Base-by-base conservation (phyloP, 805 yeast genomes). In the Metschnikowia colocasiae region DNA sequence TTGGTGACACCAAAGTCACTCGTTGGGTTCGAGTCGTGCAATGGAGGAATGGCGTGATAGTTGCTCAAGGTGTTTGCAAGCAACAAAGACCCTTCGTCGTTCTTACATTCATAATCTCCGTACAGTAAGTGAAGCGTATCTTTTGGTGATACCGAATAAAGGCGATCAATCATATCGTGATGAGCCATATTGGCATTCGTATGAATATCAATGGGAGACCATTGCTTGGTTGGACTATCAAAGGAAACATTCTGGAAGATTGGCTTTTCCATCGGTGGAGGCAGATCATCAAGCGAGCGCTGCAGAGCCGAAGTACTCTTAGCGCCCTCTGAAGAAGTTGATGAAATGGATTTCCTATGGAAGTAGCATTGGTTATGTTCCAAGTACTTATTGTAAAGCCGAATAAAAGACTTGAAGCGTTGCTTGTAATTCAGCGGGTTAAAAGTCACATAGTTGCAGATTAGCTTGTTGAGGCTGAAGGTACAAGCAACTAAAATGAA, bases 71-170 rank as follows among this genome's bases (percentile, higher is more conserved):
- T 13, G 8, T 29, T 20, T 10, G 45, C 30, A n/a, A 33, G 38
- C 37, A 30, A 40, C 25, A 25, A 15, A 26, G 31, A 19, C 4
- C 16, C 5, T 26, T 33, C 45, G 5, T 33, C n/a, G 8, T 19
- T 27, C 6, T 18, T 13, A 18, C 6, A 4, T 3, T 32, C 19
- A 22, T 10, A 23, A 20, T 32, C 39, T 10, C 23, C 40, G 22
- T 49, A 43, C 13, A 33, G 27, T n/a, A 67, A 55, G 52, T 71
- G 68, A 44, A 59, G 62, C 0, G 76, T 70, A 48, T 71, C 69
- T 40, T 59, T 68, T 0, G 76, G 76, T 2, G 74, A 68, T 5
- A 71, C 69, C 1, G 75, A 65, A 49, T 68, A 71, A 25, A 69
- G 52, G 44, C 62, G 64, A 40, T 71, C 74, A 46, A 53, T 45